Evolutionary conservation across 345 rosid species (phyloP).

Genomic region (Citrus mangshanensis): DNA sequence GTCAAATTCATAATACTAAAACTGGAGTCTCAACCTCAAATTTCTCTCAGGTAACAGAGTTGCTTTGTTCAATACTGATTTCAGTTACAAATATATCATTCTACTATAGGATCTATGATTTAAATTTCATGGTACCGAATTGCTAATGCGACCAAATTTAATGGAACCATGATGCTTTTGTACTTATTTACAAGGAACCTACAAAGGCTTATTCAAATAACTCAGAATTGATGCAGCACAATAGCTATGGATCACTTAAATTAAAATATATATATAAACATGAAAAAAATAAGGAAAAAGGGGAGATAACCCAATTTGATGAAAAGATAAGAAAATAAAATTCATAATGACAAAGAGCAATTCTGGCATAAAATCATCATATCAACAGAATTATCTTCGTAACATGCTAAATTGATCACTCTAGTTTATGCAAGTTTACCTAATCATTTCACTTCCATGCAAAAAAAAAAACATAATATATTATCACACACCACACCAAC

Average conservation of each 20-base stretch:
- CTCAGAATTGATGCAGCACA: neutral
- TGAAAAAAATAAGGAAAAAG: neutral
- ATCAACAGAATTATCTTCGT: neutral
- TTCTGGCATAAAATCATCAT: neutral
- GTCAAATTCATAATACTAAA: neutral
- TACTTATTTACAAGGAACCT: neutral
- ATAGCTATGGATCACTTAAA: neutral
- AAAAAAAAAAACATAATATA: neutral
- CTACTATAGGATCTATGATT: neutral
- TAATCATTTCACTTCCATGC: neutral
- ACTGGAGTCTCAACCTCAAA: neutral
- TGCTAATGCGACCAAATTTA: neutral
- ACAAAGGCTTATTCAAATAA: neutral
- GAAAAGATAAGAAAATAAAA: neutral
- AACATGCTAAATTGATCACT: no score
- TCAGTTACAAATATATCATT: neutral
- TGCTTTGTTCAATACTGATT: neutral
- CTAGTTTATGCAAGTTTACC: neutral
- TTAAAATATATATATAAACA: neutral
- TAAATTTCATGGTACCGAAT: neutral
- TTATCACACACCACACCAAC: no score
- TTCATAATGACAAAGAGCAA: neutral
- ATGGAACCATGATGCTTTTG: neutral
- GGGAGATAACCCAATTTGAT: neutral
- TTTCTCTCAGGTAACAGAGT: neutral